Base-by-base conservation (phyloP, 75 land plant genomes). In the Cupressus sempervirens region DNA sequence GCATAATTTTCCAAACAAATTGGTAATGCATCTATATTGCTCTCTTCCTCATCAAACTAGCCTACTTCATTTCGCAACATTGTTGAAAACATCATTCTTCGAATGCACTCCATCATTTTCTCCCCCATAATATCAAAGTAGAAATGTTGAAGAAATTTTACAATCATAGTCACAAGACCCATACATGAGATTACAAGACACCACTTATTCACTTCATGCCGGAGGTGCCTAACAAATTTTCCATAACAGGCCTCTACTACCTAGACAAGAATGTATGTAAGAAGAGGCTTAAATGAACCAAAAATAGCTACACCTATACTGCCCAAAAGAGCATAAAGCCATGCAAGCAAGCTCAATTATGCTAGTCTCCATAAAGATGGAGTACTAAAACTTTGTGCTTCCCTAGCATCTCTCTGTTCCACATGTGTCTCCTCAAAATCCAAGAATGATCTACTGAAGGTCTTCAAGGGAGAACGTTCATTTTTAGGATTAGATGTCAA, bases 11-110 rank as follows among this genome's bases (percentile, higher is more conserved):
- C 99, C 87, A 98, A 85, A n/a, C 94, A 97, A 90, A 98, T 98
- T 38, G 99, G 95, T n/a, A 98, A 87, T 20, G 93, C 92, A 65
- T 98, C 99, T 23, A 96, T 92, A 90, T 96, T 93, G 83, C 96
- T 98, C 74, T 98, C 99, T 84, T 96, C 99, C 85, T 95, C 93
- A 85, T 98, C 99, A 93, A 98, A 98, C 99, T 99, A 98, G 30
- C 99, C 99, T 85, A 96, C 95, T 94, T 98, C 99, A 92, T 98
- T 98, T 13, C 99, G 92, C 82, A 98, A 86, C 89, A 98, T 98
- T 88, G 99, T 99, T 98, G 99, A 98, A 88, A 98, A 98, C 99
- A 98, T 98, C 93, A 98, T 94, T 84, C 99, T 95, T 38, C 99
- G 89, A 43, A 98, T 92, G 76, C 99, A 93, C 84, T 98, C 99